phyloP scores from a whole-genome alignment of 257 asterid genomes.

The Cynanchum wilfordii region DNA sequence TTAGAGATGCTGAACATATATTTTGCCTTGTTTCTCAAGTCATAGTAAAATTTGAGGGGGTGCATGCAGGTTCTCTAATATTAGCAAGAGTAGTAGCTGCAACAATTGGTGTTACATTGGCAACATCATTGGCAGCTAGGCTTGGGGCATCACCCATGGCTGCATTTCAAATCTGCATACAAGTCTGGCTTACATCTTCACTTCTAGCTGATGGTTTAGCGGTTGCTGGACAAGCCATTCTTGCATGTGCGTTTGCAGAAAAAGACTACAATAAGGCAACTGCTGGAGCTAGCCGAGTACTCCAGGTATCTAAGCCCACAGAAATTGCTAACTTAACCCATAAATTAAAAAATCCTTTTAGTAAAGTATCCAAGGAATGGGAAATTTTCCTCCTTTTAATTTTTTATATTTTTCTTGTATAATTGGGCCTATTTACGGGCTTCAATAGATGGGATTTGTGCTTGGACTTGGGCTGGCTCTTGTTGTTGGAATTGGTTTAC shows the following conservation, averaged over 20 bases:
- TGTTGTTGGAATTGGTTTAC: conserved; percentile 65
- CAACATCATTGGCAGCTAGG: conserved; percentile 88
- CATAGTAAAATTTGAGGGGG: no score
- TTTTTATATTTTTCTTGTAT: no score
- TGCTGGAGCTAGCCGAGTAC: conserved; percentile 68
- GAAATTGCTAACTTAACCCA: no score
- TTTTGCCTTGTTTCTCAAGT: no score
- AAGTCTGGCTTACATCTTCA: conserved; percentile 87
- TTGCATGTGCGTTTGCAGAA: conserved; percentile 94
- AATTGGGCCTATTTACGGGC: no score
- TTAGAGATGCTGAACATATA: no score
- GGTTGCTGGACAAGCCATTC: conserved; percentile 99
- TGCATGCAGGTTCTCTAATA: conserved; percentile 45
- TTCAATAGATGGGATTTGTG: conserved; percentile 69
- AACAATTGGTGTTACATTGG: conserved; percentile 80
- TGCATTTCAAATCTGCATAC: conserved; percentile 87
- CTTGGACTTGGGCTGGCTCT: conserved; percentile 73
- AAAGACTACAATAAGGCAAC: conserved; percentile 78
- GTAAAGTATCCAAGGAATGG: no score
- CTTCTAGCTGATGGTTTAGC: conserved; percentile 95
- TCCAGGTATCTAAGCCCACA: conserved; percentile 45
- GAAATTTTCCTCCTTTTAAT: no score
- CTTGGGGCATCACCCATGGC: conserved; percentile 85
- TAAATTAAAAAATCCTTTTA: no score
- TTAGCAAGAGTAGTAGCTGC: conserved; percentile 79